These are phyloP conservation scores for Eucalyptus sp. DNA, from an alignment of 345 rosid genomes.

Conservation along the genomic window DNA sequence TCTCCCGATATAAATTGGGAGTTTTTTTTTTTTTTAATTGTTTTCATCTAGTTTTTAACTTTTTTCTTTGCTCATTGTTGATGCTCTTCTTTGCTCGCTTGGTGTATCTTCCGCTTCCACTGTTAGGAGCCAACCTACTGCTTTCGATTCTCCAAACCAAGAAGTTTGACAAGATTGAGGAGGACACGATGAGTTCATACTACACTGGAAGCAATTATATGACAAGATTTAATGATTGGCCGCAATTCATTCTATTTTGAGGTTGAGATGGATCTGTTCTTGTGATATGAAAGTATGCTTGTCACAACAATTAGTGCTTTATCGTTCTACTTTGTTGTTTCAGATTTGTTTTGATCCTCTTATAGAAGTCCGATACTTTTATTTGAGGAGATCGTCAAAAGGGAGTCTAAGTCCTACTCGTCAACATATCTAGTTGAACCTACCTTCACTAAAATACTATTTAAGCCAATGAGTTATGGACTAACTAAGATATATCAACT, in stretches of 20 bases:
- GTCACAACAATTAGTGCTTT: too few species aligned
- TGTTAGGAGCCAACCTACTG: not conserved
- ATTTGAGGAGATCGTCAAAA: not conserved
- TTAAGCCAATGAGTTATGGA: too few species aligned
- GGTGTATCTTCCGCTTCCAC: not conserved
- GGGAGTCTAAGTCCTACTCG: not conserved
- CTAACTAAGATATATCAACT: too few species aligned
- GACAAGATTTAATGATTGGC: too few species aligned
- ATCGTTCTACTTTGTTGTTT: not conserved
- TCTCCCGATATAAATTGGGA: not conserved
- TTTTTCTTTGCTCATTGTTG: not conserved
- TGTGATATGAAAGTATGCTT: not conserved
- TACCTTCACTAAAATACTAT: too few species aligned
- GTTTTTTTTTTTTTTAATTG: too few species aligned
- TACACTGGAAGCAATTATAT: not conserved
- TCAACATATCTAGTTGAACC: too few species aligned
- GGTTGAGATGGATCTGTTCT: not conserved
- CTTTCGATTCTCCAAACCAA: not conserved
- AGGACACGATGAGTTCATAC: not conserved
- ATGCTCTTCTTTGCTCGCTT: not conserved
- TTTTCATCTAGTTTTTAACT: not conserved
- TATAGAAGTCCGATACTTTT: too few species aligned
- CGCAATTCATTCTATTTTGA: too few species aligned
- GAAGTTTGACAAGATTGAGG: not conserved
- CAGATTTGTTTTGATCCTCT: too few species aligned